These are phyloP conservation scores for Phragmites australis DNA, from an alignment of 176 grass and related monocot genomes.

Conservation along the genomic window DNA sequence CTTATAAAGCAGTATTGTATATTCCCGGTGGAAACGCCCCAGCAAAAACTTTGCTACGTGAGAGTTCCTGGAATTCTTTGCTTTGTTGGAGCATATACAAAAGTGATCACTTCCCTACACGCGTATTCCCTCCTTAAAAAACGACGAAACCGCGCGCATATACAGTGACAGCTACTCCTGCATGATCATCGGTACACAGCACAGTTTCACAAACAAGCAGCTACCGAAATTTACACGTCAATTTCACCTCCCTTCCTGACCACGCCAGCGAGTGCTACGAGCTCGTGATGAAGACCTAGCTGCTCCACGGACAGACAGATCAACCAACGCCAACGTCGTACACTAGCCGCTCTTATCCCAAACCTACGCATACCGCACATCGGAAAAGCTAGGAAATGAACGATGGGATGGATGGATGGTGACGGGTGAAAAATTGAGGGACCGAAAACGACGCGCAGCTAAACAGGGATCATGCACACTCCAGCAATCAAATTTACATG, in stretches of 20 bases:
- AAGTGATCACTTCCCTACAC: not conserved
- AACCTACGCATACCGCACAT: slow-evolving; percentile 28
- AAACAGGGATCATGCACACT: not conserved
- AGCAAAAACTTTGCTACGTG: not conserved
- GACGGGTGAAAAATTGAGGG: not conserved
- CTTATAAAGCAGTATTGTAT: not conserved
- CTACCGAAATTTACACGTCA: not conserved
- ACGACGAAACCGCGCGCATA: not conserved
- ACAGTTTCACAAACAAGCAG: not conserved
- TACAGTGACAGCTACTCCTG: not conserved
- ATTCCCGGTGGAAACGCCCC: not conserved
- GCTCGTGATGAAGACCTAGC: not conserved
- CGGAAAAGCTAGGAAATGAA: not conserved
- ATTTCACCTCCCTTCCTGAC: not conserved
- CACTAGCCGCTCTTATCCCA: slow-evolving; percentile 33
- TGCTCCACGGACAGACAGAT: not conserved
- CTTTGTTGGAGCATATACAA: slow-evolving; percentile 1
- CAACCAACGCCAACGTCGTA: not conserved
- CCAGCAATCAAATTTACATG: not conserved
- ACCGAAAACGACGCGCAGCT: slow-evolving; percentile 11
- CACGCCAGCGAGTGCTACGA: not conserved
- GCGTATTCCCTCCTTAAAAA: not conserved
- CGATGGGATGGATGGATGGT: not conserved
- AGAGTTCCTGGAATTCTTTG: not conserved
- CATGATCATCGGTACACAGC: not conserved